Evolutionary conservation across 495 filamentous ascomycete genomes (phyloP).

Genomic region (Penicillium diatomitis): DNA sequence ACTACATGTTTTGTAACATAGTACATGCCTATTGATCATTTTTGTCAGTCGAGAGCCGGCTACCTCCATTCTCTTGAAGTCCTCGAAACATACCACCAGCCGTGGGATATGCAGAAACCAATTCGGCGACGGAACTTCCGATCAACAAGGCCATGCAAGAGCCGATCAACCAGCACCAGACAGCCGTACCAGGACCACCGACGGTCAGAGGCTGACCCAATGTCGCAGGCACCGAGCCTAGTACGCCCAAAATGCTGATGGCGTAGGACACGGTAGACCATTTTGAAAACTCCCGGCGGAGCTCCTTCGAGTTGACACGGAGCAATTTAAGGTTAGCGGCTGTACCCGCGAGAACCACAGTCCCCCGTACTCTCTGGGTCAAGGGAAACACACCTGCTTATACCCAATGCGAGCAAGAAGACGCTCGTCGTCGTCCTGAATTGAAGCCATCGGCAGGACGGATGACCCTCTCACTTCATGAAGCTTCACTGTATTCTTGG

Average conservation of each 20-base stretch:
- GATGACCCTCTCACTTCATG: not conserved
- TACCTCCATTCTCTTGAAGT: no score
- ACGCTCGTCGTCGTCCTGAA: constrained; percentile 56
- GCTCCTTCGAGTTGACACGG: constrained; percentile 32
- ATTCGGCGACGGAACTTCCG: constrained; percentile 53
- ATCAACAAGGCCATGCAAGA: constrained; percentile 61
- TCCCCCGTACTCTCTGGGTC: not conserved
- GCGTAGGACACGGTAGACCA: constrained; percentile 70
- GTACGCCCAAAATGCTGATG: constrained; percentile 61
- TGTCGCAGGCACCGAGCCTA: constrained; percentile 62
- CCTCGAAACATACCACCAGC: constrained; percentile 38
- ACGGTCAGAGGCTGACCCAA: constrained; percentile 52
- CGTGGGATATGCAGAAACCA: constrained; percentile 56
- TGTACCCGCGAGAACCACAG: not conserved
- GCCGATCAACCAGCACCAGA: constrained; percentile 66
- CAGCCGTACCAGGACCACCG: constrained; percentile 61
- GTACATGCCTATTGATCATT: constrained; percentile 29
- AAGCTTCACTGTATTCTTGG: not conserved
- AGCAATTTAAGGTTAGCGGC: not conserved
- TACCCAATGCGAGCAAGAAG: constrained; percentile 60
- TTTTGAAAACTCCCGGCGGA: constrained; percentile 59
- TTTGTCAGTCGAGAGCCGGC: no score
- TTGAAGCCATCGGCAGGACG: constrained; percentile 30
- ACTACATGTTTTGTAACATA: constrained; percentile 56
- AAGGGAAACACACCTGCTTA: constrained; percentile 44